Conservation (phyloP, 805 yeast species). For the Saccharomycopsis babjevae region DNA sequence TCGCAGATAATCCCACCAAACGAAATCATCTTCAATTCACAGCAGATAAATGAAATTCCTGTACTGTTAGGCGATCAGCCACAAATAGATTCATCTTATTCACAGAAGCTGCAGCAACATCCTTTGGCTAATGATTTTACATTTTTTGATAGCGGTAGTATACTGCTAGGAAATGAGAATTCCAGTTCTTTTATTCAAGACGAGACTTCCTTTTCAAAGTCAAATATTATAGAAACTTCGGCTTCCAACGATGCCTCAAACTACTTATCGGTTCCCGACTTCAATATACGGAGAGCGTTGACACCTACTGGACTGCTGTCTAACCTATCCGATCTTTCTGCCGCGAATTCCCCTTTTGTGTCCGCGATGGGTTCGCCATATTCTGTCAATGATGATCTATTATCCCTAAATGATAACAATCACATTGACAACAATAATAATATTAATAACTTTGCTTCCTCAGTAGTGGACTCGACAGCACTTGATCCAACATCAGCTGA, state of each 20-base stretch:
- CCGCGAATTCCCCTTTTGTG: slow-evolving; percentile 9
- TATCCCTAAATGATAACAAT: slow-evolving; percentile 6
- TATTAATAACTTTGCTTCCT: neutral
- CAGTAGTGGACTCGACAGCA: neutral
- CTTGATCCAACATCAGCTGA: neutral
- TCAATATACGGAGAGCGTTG: neutral
- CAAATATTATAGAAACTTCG: neutral
- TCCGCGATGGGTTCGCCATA: slow-evolving; percentile 12
- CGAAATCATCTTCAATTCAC: neutral
- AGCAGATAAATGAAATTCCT: no score
- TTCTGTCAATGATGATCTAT: slow-evolving; percentile 5
- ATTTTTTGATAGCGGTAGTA: neutral
- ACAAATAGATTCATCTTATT: no score
- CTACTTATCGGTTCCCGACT: neutral
- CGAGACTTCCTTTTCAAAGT: neutral
- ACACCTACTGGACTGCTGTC: slow-evolving; percentile 7
- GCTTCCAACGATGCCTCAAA: neutral
- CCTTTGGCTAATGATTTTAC: neutral
- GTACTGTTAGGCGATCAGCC: no score
- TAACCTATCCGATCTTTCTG: slow-evolving; percentile 12
- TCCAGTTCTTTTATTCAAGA: neutral
- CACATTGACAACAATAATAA: neutral
- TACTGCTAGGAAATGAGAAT: neutral
- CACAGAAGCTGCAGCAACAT: neutral
- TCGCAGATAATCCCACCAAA: neutral